Conservation (phyloP, 805 yeast species). For the Starmera dryadoides region DNA sequence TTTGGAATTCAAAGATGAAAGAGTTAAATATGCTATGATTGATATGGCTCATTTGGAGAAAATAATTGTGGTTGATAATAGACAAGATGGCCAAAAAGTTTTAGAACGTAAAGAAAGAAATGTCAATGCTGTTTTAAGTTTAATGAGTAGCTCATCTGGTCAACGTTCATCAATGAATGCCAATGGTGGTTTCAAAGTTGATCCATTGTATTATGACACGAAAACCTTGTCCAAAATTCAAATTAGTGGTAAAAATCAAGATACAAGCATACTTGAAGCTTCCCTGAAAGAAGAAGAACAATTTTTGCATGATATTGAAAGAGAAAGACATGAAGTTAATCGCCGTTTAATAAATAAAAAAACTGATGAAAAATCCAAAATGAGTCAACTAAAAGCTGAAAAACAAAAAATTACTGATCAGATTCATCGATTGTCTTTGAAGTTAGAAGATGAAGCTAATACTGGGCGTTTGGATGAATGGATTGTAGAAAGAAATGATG, state of each 20-base stretch:
- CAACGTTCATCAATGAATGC: constrained; percentile 32
- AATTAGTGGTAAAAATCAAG: constrained; percentile 3
- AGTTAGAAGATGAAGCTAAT: constrained; percentile 37
- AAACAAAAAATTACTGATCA: constrained; percentile 15
- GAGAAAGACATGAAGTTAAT: neutral
- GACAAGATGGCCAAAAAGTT: constrained; percentile 41
- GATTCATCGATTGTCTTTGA: constrained; percentile 20
- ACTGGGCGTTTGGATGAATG: constrained; percentile 19
- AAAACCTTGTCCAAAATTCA: constrained; percentile 7
- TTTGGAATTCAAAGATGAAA: constrained; percentile 46
- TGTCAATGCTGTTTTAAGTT: constrained; percentile 34
- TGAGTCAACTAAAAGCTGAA: constrained; percentile 12
- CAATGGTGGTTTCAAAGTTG: constrained; percentile 39
- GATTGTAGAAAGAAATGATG: neutral
- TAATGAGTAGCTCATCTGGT: constrained; percentile 35
- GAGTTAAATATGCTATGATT: constrained; percentile 53
- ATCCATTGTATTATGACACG: constrained; percentile 42
- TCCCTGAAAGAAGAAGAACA: constrained; percentile 12
- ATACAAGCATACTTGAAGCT: constrained; percentile 12
- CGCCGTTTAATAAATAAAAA: constrained; percentile 12
- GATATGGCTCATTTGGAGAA: constrained; percentile 58
- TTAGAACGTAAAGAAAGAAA: constrained; percentile 30
- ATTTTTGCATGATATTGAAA: constrained; percentile 12
- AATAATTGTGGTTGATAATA: constrained; percentile 42
- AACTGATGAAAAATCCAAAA: constrained; percentile 11